phyloP scores from a whole-genome alignment of 495 filamentous ascomycete genomes.

The Tirmania nivea region DNA sequence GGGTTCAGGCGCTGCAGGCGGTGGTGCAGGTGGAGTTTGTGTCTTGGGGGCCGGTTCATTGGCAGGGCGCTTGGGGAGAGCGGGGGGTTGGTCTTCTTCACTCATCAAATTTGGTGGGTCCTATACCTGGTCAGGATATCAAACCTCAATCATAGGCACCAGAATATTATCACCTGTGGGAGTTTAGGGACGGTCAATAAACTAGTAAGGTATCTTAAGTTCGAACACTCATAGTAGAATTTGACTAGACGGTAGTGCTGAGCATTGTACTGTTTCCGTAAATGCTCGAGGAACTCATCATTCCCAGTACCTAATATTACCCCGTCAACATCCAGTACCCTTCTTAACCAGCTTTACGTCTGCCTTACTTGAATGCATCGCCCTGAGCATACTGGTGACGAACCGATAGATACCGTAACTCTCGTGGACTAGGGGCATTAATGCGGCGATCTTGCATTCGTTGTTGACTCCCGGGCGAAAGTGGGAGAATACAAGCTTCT shows the following conservation, averaged over 20 bases:
- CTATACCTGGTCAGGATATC: constrained; percentile 4
- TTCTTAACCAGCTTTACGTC: too few species aligned
- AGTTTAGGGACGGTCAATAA: constrained; percentile 91
- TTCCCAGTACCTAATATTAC: constrained; percentile 54
- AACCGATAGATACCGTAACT: constrained; percentile 98
- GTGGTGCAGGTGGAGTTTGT: constrained; percentile 42
- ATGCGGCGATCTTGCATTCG: constrained; percentile 82
- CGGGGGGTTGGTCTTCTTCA: constrained; percentile 64
- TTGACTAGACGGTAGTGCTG: constrained; percentile 90
- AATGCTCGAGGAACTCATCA: constrained; percentile 77
- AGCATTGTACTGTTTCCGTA: constrained; percentile 71
- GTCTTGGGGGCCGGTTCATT: constrained; percentile 41
- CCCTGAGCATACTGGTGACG: constrained; percentile 79
- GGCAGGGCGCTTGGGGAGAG: constrained; percentile 56
- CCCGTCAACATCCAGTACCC: background rate
- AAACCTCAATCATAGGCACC: too few species aligned
- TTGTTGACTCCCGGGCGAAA: constrained; percentile 81
- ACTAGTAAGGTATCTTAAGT: constrained; percentile 84
- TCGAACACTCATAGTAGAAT: constrained; percentile 98
- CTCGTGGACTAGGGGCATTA: constrained; percentile 86
- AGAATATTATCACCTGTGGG: constrained; percentile 31
- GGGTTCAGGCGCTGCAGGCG: constrained; percentile 46
- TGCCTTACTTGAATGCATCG: constrained; percentile 79
- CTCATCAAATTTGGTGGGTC: constrained; percentile 74
- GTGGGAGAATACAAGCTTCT: constrained; percentile 93